phyloP scores from a whole-genome alignment of 1,139 yeast species.

The Candida glucosophila region DNA sequence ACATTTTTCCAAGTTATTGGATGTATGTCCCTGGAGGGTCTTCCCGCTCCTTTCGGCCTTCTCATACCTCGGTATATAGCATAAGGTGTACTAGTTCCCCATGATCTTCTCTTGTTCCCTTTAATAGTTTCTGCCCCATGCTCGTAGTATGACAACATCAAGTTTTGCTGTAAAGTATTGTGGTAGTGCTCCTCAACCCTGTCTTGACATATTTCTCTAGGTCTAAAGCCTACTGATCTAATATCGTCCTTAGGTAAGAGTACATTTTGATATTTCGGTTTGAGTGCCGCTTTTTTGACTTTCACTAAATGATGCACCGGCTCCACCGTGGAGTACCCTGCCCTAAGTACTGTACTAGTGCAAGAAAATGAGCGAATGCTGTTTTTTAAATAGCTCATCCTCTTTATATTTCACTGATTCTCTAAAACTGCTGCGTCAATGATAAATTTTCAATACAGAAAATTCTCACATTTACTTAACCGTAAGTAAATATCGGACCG shows the following conservation, averaged over 20 bases:
- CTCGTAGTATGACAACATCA: constrained; percentile 66
- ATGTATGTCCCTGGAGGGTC: constrained; percentile 64
- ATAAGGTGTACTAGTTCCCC: constrained; percentile 89
- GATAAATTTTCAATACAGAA: too few species aligned
- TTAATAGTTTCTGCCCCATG: constrained; percentile 47
- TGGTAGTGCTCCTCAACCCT: constrained; percentile 72
- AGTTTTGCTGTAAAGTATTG: constrained; percentile 66
- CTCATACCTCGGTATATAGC: constrained; percentile 70
- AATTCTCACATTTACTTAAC: too few species aligned
- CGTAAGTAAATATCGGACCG: too few species aligned
- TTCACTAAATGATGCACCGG: constrained; percentile 90
- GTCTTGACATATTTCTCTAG: constrained; percentile 66
- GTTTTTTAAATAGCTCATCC: constrained; percentile 13
- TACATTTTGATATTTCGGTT: constrained; percentile 62
- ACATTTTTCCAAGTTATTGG: constrained; percentile 60
- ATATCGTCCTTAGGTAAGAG: constrained; percentile 63
- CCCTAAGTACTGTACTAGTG: constrained; percentile 33
- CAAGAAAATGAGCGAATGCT: constrained; percentile 40
- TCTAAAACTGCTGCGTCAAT: too few species aligned
- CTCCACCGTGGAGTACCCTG: constrained; percentile 71
- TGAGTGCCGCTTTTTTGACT: constrained; percentile 60
- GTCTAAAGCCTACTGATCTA: constrained; percentile 68
- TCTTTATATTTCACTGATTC: too few species aligned
- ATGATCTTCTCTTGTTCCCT: constrained; percentile 71
- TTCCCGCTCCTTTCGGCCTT: constrained; percentile 58